Evolutionary conservation across 2,329 filamentous ascomycete genomes (phyloP).

Genomic region (Ophiostoma montium): DNA sequence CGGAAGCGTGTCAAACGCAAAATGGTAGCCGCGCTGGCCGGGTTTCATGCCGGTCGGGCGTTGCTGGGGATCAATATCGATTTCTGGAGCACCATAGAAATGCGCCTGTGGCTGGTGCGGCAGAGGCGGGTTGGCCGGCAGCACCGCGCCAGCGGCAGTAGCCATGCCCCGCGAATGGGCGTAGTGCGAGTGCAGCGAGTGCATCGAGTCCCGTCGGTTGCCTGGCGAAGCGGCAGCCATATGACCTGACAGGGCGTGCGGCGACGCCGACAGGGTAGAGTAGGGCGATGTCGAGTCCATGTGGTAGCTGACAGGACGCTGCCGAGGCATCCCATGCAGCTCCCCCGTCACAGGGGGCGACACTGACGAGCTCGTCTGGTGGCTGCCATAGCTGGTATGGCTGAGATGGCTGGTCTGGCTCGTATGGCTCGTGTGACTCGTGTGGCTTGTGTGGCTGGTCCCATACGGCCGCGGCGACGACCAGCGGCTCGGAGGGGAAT

Average conservation of each 20-base stretch:
- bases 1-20: slow-evolving; percentile 63
- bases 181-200: slow-evolving; percentile 39
- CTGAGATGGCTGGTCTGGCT: slow-evolving; percentile 11
- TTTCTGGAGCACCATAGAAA: slow-evolving; percentile 61
- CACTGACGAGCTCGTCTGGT: slow-evolving; percentile 21
- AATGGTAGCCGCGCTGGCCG: slow-evolving; percentile 60
- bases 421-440: slow-evolving; percentile 11
- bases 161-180: slow-evolving; percentile 26
- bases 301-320: slow-evolving; percentile 41
- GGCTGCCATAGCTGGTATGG: slow-evolving; percentile 9
- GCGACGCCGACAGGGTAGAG: slow-evolving; percentile 14
- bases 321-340: slow-evolving; percentile 12
- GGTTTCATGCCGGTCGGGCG: slow-evolving; percentile 39
- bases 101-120: slow-evolving; percentile 61
- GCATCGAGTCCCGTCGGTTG: slow-evolving; percentile 33
- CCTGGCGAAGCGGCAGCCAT: slow-evolving; percentile 19
- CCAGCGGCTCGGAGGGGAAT: slow-evolving; percentile 38
- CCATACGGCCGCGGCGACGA: slow-evolving; percentile 31
- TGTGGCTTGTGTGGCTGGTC: slow-evolving; percentile 10
- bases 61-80: slow-evolving; percentile 44
- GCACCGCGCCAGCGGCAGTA: neutral
- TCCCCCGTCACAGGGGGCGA: slow-evolving; percentile 21
- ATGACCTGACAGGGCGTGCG: slow-evolving; percentile 26
- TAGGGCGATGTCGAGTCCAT: slow-evolving; percentile 29
- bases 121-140: slow-evolving; percentile 41